These are phyloP conservation scores for Anisogramma anomala DNA, from an alignment of 2,329 filamentous ascomycete genomes.

Conservation along the genomic window DNA sequence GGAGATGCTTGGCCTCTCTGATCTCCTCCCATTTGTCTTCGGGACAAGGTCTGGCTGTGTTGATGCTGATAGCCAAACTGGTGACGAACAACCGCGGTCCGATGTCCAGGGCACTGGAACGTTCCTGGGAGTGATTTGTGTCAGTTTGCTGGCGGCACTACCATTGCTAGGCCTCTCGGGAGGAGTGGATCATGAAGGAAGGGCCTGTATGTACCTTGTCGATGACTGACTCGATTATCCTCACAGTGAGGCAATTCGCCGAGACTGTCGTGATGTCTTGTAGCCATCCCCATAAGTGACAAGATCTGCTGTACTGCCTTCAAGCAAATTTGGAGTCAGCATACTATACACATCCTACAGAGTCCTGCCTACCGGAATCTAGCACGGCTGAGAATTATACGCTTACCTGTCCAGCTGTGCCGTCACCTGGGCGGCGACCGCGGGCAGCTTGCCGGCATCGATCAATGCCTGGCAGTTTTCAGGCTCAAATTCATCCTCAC, in stretches of 20 bases:
- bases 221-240: slow-evolving; percentile 42
- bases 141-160: too few species aligned
- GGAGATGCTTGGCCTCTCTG: slow-evolving; percentile 12
- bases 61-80: slow-evolving; percentile 12
- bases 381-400: neutral
- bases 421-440: slow-evolving; percentile 29
- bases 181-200: too few species aligned
- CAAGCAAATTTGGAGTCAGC: neutral
- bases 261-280: slow-evolving; percentile 54
- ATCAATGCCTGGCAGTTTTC: slow-evolving; percentile 29
- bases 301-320: slow-evolving; percentile 43
- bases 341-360: neutral
- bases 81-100: slow-evolving; percentile 9
- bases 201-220: slow-evolving; percentile 3
- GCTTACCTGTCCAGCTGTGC: slow-evolving; percentile 20
- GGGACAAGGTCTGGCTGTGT: slow-evolving; percentile 12
- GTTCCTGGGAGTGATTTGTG: neutral
- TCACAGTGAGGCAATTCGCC: slow-evolving; percentile 56
- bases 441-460: slow-evolving; percentile 33
- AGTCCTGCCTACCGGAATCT: neutral
- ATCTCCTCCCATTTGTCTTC: slow-evolving; percentile 14
- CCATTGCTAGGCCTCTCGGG: too few species aligned
- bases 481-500: slow-evolving; percentile 29
- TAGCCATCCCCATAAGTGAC: slow-evolving; percentile 63
- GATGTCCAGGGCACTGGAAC: slow-evolving; percentile 7